These are phyloP conservation scores for Colletotrichum lini DNA, from an alignment of 2,329 filamentous ascomycete species.

Conservation along the genomic window DNA sequence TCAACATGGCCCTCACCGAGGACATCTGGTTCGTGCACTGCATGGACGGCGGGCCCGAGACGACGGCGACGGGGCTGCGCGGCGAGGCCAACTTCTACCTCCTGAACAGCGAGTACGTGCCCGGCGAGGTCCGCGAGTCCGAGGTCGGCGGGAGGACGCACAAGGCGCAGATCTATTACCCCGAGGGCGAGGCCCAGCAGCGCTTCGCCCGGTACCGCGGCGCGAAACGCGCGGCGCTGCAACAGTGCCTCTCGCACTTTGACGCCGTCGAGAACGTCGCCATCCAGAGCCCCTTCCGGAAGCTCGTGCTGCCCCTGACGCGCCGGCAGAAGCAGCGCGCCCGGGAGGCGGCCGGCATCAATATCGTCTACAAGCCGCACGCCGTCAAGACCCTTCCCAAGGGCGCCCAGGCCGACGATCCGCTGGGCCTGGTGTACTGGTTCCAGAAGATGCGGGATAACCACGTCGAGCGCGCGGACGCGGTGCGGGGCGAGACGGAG, in stretches of 20 bases:
- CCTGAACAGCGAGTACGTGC: conserved; percentile 18
- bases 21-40: conserved; percentile 54
- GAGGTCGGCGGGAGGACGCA: conserved; percentile 19
- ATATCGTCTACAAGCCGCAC: conserved; percentile 39
- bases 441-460: conserved; percentile 47
- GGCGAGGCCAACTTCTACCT: conserved; percentile 42
- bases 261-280: conserved; percentile 55
- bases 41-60: conserved; percentile 46
- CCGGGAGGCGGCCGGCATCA: neutral
- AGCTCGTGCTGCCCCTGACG: conserved; percentile 54
- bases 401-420: conserved; percentile 48
- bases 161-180: conserved; percentile 13
- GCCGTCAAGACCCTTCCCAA: conserved; percentile 29
- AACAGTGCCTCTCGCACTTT: conserved; percentile 58
- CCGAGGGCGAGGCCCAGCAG: conserved; percentile 44
- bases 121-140: conserved; percentile 42
- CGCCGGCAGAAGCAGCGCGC: conserved; percentile 43
- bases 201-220: conserved; percentile 57
- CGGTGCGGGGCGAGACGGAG: conserved; percentile 46
- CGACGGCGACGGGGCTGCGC: conserved; percentile 28
- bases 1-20: conserved; percentile 55
- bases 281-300: conserved; percentile 54
- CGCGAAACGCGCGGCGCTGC: conserved; percentile 60
- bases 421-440: conserved; percentile 50
- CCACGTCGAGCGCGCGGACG: conserved; percentile 44